These are phyloP conservation scores for Fomitopsis pinicola DNA, from an alignment of 1,284 basidiomycete species.

Conservation along the genomic window DNA sequence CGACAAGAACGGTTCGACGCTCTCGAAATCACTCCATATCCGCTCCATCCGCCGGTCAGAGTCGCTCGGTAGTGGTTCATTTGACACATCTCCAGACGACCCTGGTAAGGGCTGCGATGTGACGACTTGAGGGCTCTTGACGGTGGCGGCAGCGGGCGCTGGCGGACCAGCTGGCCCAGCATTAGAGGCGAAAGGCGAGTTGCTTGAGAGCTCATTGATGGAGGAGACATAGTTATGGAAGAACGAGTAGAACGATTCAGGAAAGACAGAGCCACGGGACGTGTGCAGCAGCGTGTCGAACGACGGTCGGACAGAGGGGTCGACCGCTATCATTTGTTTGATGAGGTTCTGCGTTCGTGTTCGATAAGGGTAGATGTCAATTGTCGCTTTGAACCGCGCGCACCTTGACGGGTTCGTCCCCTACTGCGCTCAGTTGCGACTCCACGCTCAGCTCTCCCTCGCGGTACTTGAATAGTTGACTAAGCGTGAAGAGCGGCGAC, in stretches of 20 bases:
- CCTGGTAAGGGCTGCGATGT: conserved; percentile 5
- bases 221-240: conserved; percentile 86
- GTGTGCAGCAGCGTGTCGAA: conserved; percentile 82
- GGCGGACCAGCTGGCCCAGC: conserved; percentile 21
- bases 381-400: conserved; percentile 25
- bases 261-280: conserved; percentile 80
- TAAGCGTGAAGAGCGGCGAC: conserved; percentile 89
- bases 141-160: conserved; percentile 12
- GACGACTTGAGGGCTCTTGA: conserved; percentile 8
- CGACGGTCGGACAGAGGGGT: conserved; percentile 72
- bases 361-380: conserved; percentile 12
- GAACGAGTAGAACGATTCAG: conserved; percentile 92
- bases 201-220: conserved; percentile 63
- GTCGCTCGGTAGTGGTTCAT: conserved; percentile 60
- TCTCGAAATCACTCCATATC: conserved; percentile 80
- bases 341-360: conserved; percentile 65
- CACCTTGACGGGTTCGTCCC: conserved; percentile 80
- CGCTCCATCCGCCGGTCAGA: conserved; percentile 76
- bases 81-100: conserved; percentile 20
- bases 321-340: conserved; percentile 85
- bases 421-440: conserved; percentile 69
- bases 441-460: conserved; percentile 83
- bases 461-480: conserved; percentile 94
- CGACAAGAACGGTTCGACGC: conserved; percentile 66
- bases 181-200: conserved; percentile 37